Conservation (phyloP, 495 filamentous ascomycete genomes). For the Aspergillus indologenus region DNA sequence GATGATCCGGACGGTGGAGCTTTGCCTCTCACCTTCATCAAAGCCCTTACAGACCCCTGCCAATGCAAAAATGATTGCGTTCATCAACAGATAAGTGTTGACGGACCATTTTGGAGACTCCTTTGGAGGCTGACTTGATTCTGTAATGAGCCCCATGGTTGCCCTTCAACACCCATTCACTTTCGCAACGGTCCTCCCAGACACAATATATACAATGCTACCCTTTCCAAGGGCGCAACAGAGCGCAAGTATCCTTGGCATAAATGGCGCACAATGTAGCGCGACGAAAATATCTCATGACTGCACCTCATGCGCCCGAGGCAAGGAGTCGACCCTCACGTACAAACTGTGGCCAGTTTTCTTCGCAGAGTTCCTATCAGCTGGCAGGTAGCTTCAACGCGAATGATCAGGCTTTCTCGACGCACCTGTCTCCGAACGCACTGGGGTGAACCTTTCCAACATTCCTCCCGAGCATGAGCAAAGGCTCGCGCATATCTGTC, state of each 20-base stretch:
- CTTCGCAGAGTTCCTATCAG: neutral
- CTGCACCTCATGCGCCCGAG: neutral
- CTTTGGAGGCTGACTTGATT: constrained; percentile 45
- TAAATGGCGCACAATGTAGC: neutral
- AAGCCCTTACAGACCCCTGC: constrained; percentile 23
- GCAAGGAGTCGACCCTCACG: neutral
- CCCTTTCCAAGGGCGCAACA: neutral
- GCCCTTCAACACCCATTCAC: constrained; percentile 43
- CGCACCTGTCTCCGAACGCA: neutral
- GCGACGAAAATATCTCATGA: neutral
- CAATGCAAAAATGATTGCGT: constrained; percentile 22
- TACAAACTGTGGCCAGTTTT: neutral
- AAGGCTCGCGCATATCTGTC: neutral
- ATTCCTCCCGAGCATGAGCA: neutral
- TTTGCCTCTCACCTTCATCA: constrained; percentile 15
- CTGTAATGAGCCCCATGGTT: constrained; percentile 57
- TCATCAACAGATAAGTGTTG: constrained; percentile 21
- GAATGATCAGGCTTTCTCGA: neutral
- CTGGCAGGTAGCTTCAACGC: neutral
- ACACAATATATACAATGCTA: neutral
- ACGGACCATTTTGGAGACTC: constrained; percentile 21
- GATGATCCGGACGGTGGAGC: neutral
- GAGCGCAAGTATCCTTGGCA: neutral
- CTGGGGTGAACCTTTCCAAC: neutral
- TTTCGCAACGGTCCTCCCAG: neutral